Conservation (phyloP, 2,329 filamentous ascomycete genomes). For the Phaeosphaeriaceae sp. region DNA sequence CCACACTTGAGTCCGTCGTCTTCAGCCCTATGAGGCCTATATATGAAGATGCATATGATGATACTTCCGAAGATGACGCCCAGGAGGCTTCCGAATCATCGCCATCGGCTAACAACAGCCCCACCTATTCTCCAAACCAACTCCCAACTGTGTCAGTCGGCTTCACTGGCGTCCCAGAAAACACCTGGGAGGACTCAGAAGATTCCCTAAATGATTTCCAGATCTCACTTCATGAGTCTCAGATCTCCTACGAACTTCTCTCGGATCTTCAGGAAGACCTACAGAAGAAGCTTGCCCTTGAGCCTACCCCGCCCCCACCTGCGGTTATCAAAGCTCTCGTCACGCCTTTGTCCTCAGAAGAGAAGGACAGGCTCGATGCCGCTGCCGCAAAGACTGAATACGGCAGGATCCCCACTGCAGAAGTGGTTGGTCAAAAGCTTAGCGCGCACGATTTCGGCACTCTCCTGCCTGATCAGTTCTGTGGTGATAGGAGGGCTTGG, state of each 20-base stretch:
- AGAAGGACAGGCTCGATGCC: conserved; percentile 18
- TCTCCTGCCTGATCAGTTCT: conserved; percentile 51
- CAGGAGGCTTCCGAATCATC: conserved; percentile 1
- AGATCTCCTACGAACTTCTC: conserved; percentile 27
- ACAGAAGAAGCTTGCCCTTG: conserved; percentile 17
- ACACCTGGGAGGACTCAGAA: conserved; percentile 10
- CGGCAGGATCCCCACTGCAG: conserved; percentile 17
- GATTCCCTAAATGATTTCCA: conserved; percentile 5
- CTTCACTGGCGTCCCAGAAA: conserved; percentile 17
- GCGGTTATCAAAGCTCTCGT: conserved; percentile 25
- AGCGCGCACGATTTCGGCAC: conserved; percentile 67
- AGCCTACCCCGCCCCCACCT: conserved; percentile 13
- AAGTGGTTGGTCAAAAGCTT: conserved; percentile 49
- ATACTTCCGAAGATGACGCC: conserved; percentile 11
- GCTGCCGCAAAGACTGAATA: conserved; percentile 19
- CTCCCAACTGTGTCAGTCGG: conserved; percentile 3
- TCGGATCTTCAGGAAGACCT: conserved; percentile 24
- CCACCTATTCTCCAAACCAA: background rate
- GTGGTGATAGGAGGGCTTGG: conserved; percentile 62
- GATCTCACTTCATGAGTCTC: conserved; percentile 24
- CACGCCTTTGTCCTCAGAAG: conserved; percentile 20
- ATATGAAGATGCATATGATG: conserved; percentile 1
- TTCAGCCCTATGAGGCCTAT: conserved; percentile 13
- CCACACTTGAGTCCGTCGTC: conserved; percentile 24
- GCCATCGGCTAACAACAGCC: background rate